Conservation (phyloP, 2,329 filamentous ascomycete genomes). For the Aspergillus brunneoviolaceus region DNA sequence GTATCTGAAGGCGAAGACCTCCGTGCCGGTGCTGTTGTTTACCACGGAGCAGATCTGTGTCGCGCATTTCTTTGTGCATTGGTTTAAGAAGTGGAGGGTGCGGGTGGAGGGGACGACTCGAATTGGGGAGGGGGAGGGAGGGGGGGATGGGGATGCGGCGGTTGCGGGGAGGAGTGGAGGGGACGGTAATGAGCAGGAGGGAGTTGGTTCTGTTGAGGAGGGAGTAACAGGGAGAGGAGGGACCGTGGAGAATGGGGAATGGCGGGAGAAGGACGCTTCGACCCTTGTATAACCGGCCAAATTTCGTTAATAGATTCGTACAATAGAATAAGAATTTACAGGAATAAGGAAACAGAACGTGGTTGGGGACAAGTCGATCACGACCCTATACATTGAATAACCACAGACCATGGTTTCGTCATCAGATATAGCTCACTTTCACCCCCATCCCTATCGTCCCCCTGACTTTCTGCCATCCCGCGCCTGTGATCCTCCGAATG, state of each 20-base stretch:
- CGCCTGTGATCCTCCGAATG: conserved; percentile 65
- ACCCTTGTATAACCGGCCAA: background rate
- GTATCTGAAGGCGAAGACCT: conserved; percentile 38
- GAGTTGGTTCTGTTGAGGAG: background rate
- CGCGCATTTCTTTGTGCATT: conserved; percentile 40
- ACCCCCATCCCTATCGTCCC: conserved; percentile 92
- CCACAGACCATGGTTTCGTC: background rate
- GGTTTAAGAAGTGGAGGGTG: conserved; percentile 34
- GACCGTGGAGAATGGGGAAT: background rate
- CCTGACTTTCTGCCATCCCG: conserved; percentile 77
- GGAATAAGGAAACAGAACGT: conserved; percentile 7
- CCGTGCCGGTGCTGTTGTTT: conserved; percentile 40
- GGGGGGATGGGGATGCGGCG: conserved; percentile 7
- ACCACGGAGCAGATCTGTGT: conserved; percentile 43
- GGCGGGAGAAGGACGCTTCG: too few species aligned
- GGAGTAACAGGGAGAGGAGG: background rate
- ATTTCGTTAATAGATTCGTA: too few species aligned
- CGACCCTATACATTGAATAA: background rate
- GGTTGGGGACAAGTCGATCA: too few species aligned
- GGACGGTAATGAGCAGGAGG: background rate
- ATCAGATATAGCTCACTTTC: conserved; percentile 90
- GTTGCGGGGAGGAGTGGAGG: conserved; percentile 2
- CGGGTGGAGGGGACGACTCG: conserved; percentile 15
- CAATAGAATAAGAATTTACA: background rate
- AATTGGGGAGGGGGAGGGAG: conserved; percentile 15